These are phyloP conservation scores for Cryphonectria nitschkei DNA, from an alignment of 2,329 filamentous ascomycete species.

Conservation along the genomic window DNA sequence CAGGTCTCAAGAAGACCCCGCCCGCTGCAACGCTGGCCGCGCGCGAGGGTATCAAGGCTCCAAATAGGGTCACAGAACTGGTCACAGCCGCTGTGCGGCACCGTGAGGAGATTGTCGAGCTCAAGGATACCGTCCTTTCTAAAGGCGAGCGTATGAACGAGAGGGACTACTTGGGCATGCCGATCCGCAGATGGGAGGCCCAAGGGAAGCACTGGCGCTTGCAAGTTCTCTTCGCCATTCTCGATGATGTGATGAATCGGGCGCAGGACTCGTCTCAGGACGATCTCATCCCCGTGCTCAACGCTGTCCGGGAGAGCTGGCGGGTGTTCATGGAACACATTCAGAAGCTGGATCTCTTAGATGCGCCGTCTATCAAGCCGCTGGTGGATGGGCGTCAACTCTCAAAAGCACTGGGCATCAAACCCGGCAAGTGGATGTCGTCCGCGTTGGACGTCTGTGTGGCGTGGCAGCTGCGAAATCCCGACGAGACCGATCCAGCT, in stretches of 20 bases:
- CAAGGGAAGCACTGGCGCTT: slow-evolving; percentile 67
- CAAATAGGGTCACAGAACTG: slow-evolving; percentile 74
- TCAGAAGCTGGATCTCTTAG: slow-evolving; percentile 56
- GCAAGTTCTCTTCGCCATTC: slow-evolving; percentile 69
- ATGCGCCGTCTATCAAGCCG: slow-evolving; percentile 61
- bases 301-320: slow-evolving; percentile 54
- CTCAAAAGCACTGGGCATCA: slow-evolving; percentile 67
- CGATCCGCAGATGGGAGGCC: slow-evolving; percentile 71
- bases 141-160: slow-evolving; percentile 50
- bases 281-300: slow-evolving; percentile 42
- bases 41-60: slow-evolving; percentile 77
- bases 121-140: slow-evolving; percentile 60
- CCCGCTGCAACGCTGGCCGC: slow-evolving; percentile 67
- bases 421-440: slow-evolving; percentile 83
- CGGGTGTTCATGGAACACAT: slow-evolving; percentile 60
- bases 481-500: slow-evolving; percentile 61
- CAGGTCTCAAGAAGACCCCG: slow-evolving; percentile 37
- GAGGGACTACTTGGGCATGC: slow-evolving; percentile 73
- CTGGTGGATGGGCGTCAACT: slow-evolving; percentile 78
- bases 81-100: slow-evolving; percentile 68
- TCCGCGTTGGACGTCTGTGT: slow-evolving; percentile 78
- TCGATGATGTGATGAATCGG: slow-evolving; percentile 61
- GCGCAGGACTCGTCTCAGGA: slow-evolving; percentile 26
- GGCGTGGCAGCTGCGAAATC: slow-evolving; percentile 87
- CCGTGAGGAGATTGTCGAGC: slow-evolving; percentile 61